Percentiles rank a stretch among this genome's conserved stretches.
phyloP scores from a whole-genome alignment of 2,329 filamentous ascomycete species.

The Colletotrichum sp. region DNA sequence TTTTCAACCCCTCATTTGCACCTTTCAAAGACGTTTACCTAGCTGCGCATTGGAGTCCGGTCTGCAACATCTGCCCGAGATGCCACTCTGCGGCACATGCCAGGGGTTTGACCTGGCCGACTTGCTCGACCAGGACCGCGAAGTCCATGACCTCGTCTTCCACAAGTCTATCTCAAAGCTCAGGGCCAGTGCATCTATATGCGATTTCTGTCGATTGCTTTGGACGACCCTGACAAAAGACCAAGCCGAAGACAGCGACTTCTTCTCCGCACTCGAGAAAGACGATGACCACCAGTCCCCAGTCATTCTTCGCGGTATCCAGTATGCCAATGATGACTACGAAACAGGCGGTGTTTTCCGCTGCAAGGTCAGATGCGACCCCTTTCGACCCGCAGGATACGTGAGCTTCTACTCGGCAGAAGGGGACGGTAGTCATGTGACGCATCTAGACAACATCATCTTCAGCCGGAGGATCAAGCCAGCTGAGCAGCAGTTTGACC shows the following conservation, averaged over 20 bases:
- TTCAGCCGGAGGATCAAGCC: not conserved
- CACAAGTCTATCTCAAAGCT: not conserved
- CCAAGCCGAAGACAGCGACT: not conserved
- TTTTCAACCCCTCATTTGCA: not conserved
- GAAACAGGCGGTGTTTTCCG: not conserved
- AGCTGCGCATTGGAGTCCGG: too few species aligned
- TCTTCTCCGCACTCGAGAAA: fast-evolving
- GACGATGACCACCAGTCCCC: not conserved
- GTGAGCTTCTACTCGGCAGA: not conserved
- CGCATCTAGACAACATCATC: not conserved
- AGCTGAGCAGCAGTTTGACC: not conserved
- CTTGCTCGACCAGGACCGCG: not conserved
- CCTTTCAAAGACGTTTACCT: too few species aligned
- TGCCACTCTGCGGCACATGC: not conserved
- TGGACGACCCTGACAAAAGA: not conserved
- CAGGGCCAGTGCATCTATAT: fast-evolving
- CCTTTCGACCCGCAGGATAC: not conserved
- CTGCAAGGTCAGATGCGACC: not conserved
- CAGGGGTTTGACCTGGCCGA: not conserved
- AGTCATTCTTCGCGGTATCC: not conserved
- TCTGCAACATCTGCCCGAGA: too few species aligned
- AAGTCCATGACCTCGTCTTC: not conserved
- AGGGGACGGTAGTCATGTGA: fast-evolving
- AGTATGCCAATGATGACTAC: not conserved
- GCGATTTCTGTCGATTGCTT: not conserved